Base-by-base conservation (phyloP, 2,329 filamentous ascomycete species). In the Hawksworthiomyces lignivorus region DNA sequence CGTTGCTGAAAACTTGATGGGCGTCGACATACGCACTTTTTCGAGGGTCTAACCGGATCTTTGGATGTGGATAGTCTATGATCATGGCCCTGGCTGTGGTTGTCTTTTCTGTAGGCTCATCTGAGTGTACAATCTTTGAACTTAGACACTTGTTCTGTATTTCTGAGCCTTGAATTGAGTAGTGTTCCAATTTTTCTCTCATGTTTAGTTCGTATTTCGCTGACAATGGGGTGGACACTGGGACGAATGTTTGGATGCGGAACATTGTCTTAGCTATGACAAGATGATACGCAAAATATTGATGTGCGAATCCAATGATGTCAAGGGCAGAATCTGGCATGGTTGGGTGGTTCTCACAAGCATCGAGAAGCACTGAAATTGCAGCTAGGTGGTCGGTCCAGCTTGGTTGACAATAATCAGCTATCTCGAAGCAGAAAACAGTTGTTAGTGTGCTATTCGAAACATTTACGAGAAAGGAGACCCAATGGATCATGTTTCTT, bases 211-310 rank as follows among this genome's bases (percentile, higher is more conserved):
- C 27, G 27, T 29, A n/a, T n/a, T 29, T 29, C 15, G 27, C 12
- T 29, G 12, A 29, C 27, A 21, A 11, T 12, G 15, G 10, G n/a
- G 37, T 19, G 3, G 37, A 10, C 10, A 19, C 19, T 4, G 29
- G 15, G 6, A 43, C n/a, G 2, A 41, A 8, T 6, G 30, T 18
- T 12, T 38, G 22, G n/a, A 37, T 31, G 15, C 24, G 28, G 22
- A 43, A 43, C n/a, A 30, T 34, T 4, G 41, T 37, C 17, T 43
- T 43, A 15, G 41, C 41, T 22, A 36, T 43, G 15, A 43, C 30
- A 1, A 43, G 29, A 28, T 43, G 41, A 30, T 43, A 43, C 8
- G 34, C 41, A 37, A 43, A 37, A 26, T 43, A 43, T 24, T 43
- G 40, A 20, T 30, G 28, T 12, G 29, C 30, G 20, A 36, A 37